phyloP scores from a whole-genome alignment of 257 asterid genomes.

The Nicotiana paniculata region DNA sequence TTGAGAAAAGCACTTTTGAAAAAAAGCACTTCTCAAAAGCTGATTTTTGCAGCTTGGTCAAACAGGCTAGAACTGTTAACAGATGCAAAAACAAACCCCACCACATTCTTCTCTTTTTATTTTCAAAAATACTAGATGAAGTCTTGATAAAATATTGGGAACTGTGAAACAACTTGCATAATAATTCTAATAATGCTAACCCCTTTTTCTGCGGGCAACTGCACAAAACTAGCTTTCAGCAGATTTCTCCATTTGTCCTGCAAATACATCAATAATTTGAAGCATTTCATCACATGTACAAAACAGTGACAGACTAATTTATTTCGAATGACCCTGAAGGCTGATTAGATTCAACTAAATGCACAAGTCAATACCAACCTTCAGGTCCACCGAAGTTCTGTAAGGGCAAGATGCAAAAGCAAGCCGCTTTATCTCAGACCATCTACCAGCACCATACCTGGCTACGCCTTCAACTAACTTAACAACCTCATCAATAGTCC shows the following conservation, averaged over 20 bases:
- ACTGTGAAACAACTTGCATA: neutral
- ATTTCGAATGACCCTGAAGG: neutral
- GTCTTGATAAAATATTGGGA: neutral
- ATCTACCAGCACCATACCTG: constrained; percentile 87
- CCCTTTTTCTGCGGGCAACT: constrained; percentile 64
- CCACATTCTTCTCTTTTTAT: neutral
- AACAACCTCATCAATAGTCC: constrained; percentile 85
- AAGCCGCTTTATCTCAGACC: constrained; percentile 95
- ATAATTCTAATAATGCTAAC: constrained; percentile 32
- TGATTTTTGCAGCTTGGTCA: no score
- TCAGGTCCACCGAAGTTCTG: constrained; percentile 94
- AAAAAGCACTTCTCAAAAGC: no score
- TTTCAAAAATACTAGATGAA: neutral
- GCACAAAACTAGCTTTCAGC: constrained; percentile 79
- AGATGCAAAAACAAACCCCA: neutral
- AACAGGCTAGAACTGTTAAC: neutral
- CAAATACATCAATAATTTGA: neutral
- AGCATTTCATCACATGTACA: constrained; percentile 2
- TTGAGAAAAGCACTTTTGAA: no score
- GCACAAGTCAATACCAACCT: constrained; percentile 40
- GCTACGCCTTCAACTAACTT: constrained; percentile 95
- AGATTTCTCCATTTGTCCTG: constrained; percentile 99
- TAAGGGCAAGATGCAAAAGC: constrained; percentile 80
- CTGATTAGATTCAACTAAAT: neutral
- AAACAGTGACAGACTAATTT: neutral